phyloP scores from a whole-genome alignment of 176 grass and related monocot species.

The Zoysia japonica region DNA sequence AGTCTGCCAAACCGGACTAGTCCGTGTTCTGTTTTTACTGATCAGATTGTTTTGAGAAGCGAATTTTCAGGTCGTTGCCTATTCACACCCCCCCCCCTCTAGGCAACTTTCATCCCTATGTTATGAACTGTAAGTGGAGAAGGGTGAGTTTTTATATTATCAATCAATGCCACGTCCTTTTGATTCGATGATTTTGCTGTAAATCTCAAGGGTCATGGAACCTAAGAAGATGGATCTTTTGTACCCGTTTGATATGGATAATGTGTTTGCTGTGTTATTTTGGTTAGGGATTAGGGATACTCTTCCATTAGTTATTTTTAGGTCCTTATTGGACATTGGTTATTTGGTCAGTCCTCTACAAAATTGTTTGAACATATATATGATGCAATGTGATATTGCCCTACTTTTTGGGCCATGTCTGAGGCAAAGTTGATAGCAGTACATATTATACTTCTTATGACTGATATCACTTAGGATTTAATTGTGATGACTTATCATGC shows the following conservation, averaged over 20 bases:
- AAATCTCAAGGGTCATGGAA: conserved; percentile 17
- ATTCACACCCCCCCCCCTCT: too few species aligned
- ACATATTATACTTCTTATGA: conserved; percentile 13
- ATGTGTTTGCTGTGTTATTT: neutral
- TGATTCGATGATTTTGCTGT: neutral
- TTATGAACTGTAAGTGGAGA: conserved; percentile 4
- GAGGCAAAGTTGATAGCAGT: neutral
- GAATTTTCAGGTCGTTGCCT: too few species aligned
- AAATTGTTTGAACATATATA: neutral
- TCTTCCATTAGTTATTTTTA: neutral
- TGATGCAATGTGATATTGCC: neutral
- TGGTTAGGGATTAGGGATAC: neutral
- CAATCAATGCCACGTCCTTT: neutral
- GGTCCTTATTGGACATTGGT: neutral
- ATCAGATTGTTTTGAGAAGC: too few species aligned
- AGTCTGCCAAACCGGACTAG: too few species aligned
- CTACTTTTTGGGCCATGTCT: conserved; percentile 1
- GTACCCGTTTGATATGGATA: conserved; percentile 14
- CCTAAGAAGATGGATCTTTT: conserved; percentile 13
- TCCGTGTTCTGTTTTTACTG: too few species aligned
- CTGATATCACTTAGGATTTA: neutral
- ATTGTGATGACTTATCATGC: conserved; percentile 5
- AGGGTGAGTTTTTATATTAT: conserved; percentile 5
- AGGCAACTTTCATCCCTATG: neutral
- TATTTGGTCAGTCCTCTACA: conserved; percentile 13